Evolutionary conservation across 768 basidiomycete species (phyloP).

Genomic region (Agrocybe chaxingu): DNA sequence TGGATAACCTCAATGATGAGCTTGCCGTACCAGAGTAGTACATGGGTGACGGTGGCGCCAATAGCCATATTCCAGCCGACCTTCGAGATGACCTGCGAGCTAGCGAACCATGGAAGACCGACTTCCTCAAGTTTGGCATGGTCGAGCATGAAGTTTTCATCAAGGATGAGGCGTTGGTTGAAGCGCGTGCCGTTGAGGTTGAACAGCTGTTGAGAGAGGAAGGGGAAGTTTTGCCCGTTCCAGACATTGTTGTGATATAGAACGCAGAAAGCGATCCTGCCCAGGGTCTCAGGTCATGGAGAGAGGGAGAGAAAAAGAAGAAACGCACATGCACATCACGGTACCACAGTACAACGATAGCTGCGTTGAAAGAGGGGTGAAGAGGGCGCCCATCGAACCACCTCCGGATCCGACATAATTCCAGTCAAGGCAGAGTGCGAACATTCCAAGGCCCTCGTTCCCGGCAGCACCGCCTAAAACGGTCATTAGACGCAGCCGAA

Average conservation of each 20-base stretch:
- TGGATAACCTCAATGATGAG: slow-evolving; percentile 40
- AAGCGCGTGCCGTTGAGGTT: slow-evolving; percentile 50
- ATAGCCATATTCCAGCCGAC: slow-evolving; percentile 35
- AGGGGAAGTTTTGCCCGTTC: slow-evolving; percentile 59
- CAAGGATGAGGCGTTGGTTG: slow-evolving; percentile 50
- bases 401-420: slow-evolving; percentile 50
- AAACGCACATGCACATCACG: slow-evolving; percentile 46
- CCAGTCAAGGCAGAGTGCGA: slow-evolving; percentile 63
- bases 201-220: slow-evolving; percentile 49
- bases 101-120: slow-evolving; percentile 45
- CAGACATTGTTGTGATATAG: slow-evolving; percentile 49
- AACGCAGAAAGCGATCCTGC: slow-evolving; percentile 40
- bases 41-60: slow-evolving; percentile 49
- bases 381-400: slow-evolving; percentile 41
- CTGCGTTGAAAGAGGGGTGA: slow-evolving; percentile 54
- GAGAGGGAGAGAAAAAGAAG: slow-evolving; percentile 8
- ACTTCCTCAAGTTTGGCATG: slow-evolving; percentile 41
- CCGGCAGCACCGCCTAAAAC: slow-evolving; percentile 48
- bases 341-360: slow-evolving; percentile 48
- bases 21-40: slow-evolving; percentile 50
- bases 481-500: background rate
- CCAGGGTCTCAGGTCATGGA: background rate
- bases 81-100: slow-evolving; percentile 39
- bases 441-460: slow-evolving; percentile 60
- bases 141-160: slow-evolving; percentile 48